Percentiles rank a stretch among this genome's conserved stretches.
Evolutionary conservation across 1,284 basidiomycete species (phyloP).

Genomic region (Mycosarcoma mackinlayi): DNA sequence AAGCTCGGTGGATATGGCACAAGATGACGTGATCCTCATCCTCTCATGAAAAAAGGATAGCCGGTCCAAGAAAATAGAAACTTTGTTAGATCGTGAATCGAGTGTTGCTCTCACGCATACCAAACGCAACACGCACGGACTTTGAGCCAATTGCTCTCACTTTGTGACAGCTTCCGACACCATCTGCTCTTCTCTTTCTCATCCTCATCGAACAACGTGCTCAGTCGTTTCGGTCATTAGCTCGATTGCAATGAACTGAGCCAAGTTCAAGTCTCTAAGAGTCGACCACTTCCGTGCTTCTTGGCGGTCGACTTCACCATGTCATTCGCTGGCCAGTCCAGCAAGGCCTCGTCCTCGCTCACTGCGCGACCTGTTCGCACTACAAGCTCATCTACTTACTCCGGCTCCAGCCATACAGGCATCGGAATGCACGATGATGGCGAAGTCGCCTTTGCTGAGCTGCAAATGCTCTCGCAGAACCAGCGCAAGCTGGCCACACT

Average conservation of each 20-base stretch:
- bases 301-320: slow-evolving; percentile 2
- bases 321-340: slow-evolving; percentile 22
- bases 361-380: slow-evolving; percentile 4
- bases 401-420: slow-evolving; percentile 5
- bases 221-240: too few relatives aligned
- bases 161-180: too few relatives aligned
- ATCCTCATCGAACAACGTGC: too few relatives aligned
- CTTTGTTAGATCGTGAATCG: not conserved
- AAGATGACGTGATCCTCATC: slow-evolving; percentile 10
- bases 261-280: too few relatives aligned
- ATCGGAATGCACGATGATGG: slow-evolving; percentile 36
- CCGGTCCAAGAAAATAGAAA: not conserved
- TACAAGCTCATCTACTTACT: slow-evolving; percentile 8
- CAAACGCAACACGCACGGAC: not conserved
- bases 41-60: not conserved
- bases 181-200: too few relatives aligned
- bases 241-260: too few relatives aligned
- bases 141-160: not conserved
- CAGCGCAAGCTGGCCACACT: slow-evolving; percentile 67
- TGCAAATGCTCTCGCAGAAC: slow-evolving; percentile 69
- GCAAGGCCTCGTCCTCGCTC: slow-evolving; percentile 25
- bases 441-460: slow-evolving; percentile 67
- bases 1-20: not conserved
- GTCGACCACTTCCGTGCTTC: too few relatives aligned
- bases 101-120: not conserved